Base-by-base conservation (phyloP, 2,329 filamentous ascomycete species). In the Penicillium sp. region DNA sequence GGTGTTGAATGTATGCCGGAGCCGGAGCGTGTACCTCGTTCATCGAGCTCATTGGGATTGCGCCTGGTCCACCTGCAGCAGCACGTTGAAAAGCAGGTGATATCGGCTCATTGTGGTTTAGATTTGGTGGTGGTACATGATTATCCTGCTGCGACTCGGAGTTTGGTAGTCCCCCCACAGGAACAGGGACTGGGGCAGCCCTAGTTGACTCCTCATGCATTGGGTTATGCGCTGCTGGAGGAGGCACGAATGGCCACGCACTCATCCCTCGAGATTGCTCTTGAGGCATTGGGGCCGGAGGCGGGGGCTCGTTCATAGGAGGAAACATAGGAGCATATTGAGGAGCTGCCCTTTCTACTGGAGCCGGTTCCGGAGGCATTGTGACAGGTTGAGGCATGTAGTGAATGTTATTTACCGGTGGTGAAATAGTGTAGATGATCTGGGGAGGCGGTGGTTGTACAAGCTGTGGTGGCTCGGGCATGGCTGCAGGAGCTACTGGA, bases 51-150 rank as follows among this genome's bases (percentile, higher is more conserved):
- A 91, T 81, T 24, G 80, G 82, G 49, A 89, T 86, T 1, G 82
- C 85, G 1, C 88, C 85, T 60, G 86, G 84, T 0, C 87, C 86
- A 12, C 84, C 85, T 82, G 91, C 90, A 0, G 85, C 90, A 0
- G 85, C 85, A 15, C 82, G 81, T 40, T 87, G 82, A 42, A 90
- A 78, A 0, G 83, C 88, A 1, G 89, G 88, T 1, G 89, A 89
- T 0, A 86, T 76, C 1, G 87, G 87, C 19, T 57, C 54, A 54
- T 42, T 54, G 13, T n/a, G 19, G 22, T n/a, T 37, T 13, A 30
- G 13, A 4, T 7, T 37, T 9, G 44, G 38, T 17, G 44, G 19
- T 38, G 42, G 42, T 26, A 47, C 54, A 47, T 47, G 40, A 22
- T 49, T 19, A 2, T 30, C 26, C 53, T 44, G 37, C n/a, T 13